Evolutionary conservation across 148 eudicot genomes (phyloP).

Genomic region (Camellia granthamiana): DNA sequence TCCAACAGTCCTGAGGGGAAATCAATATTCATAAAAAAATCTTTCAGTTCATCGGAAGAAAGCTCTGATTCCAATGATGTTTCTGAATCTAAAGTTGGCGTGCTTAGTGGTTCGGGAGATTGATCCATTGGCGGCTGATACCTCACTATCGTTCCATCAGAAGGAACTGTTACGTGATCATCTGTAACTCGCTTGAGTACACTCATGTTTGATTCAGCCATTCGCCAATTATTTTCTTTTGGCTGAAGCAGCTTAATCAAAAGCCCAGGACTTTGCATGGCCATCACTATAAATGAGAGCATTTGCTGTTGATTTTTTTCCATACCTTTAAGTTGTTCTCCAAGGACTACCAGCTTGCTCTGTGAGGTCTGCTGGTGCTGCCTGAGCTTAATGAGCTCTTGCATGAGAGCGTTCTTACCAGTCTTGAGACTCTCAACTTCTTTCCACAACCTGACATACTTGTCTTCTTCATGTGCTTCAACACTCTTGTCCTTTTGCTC

Average conservation of each 20-base stretch:
- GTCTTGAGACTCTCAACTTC: conserved; percentile 74
- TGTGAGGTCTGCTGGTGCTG: conserved; percentile 64
- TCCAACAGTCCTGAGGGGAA: conserved; percentile 35
- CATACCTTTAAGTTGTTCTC: conserved; percentile 75
- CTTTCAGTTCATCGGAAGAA: conserved; percentile 48
- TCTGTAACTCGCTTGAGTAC: conserved; percentile 41
- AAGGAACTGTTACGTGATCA: conserved; percentile 26
- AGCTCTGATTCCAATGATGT: conserved; percentile 35
- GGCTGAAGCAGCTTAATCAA: conserved; percentile 60
- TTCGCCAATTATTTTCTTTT: conserved; percentile 54
- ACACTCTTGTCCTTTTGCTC: conserved; percentile 29
- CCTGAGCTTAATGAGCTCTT: conserved; percentile 59
- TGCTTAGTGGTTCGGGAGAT: conserved; percentile 18
- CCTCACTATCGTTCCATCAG: conserved; percentile 54
- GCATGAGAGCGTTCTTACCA: conserved; percentile 56
- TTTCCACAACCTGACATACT: conserved; percentile 39
- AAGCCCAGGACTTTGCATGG: conserved; percentile 75
- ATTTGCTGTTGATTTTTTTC: conserved; percentile 81
- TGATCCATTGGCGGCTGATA: conserved; percentile 50
- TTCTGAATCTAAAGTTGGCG: conserved; percentile 31
- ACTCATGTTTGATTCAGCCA: conserved; percentile 50
- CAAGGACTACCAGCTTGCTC: conserved; percentile 45
- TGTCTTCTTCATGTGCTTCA: conserved; percentile 34
- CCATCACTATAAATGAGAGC: conserved; percentile 83
- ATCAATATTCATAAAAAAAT: conserved; percentile 47